These are phyloP conservation scores for Chlorella ohadii DNA, from an alignment of 139 green algal species.

Conservation along the genomic window DNA sequence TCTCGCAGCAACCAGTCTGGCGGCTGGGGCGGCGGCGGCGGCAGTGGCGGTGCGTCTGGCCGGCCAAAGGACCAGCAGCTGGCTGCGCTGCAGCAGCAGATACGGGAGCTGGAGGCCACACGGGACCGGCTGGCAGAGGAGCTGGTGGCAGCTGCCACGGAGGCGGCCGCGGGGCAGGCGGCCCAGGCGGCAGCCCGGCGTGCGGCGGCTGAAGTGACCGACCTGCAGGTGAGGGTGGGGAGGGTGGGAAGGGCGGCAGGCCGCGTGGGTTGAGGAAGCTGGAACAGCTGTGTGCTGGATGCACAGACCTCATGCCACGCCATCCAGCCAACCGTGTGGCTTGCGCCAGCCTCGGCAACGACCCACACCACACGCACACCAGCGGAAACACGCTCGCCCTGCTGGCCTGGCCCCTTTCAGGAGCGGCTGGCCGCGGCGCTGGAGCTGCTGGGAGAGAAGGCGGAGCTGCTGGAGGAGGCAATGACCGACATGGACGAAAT, in stretches of 20 bases:
- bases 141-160: slow-evolving; percentile 73
- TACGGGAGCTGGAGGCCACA: slow-evolving; percentile 80
- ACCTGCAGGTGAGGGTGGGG: slow-evolving; percentile 36
- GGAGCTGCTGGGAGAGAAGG: slow-evolving; percentile 85
- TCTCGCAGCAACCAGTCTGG: neutral
- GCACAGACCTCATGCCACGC: too few species aligned
- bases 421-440: slow-evolving; percentile 72
- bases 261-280: too few species aligned
- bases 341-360: too few species aligned
- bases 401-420: too few species aligned
- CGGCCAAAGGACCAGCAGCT: slow-evolving; percentile 55
- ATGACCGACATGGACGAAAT: slow-evolving; percentile 85
- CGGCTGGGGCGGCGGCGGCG: neutral
- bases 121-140: slow-evolving; percentile 85
- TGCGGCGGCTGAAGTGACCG: slow-evolving; percentile 25
- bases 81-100: slow-evolving; percentile 57
- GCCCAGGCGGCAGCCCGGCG: slow-evolving; percentile 12
- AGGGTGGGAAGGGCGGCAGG: too few species aligned
- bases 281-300: too few species aligned
- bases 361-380: too few species aligned
- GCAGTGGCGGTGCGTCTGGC: neutral
- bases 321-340: too few species aligned
- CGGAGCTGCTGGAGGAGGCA: slow-evolving; percentile 93
- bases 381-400: too few species aligned
- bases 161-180: slow-evolving; percentile 48